These are phyloP conservation scores for Sugiyamaella neomexicana DNA, from an alignment of 1,139 yeast species.

Conservation along the genomic window DNA sequence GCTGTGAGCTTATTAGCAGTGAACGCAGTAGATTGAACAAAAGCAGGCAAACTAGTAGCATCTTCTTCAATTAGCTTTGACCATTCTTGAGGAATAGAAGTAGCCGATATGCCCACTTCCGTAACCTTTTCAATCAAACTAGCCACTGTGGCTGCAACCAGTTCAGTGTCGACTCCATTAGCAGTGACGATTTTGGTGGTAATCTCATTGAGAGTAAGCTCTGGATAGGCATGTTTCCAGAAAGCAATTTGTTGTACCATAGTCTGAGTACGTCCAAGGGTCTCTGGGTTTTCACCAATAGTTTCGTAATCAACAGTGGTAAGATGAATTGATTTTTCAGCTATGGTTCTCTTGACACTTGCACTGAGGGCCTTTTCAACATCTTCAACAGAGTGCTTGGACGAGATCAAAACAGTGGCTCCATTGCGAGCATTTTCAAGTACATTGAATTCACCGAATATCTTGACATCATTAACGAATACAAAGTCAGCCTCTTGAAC, in stretches of 20 bases:
- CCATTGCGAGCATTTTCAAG: constrained; percentile 58
- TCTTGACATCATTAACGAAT: constrained; percentile 57
- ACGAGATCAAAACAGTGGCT: constrained; percentile 56
- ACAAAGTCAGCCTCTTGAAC: constrained; percentile 63
- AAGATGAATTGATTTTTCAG: constrained; percentile 54
- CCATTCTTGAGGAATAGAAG: constrained; percentile 31
- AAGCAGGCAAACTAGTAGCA: constrained; percentile 42
- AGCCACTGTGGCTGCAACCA: constrained; percentile 78
- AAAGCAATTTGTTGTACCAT: constrained; percentile 78
- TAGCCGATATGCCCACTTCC: constrained; percentile 39
- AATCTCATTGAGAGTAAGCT: constrained; percentile 58
- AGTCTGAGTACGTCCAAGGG: constrained; percentile 72
- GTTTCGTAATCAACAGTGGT: constrained; percentile 38
- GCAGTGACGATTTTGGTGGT: constrained; percentile 81
- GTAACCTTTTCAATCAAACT: constrained; percentile 49
- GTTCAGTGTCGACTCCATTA: constrained; percentile 78
- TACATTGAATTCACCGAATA: constrained; percentile 61
- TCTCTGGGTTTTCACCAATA: constrained; percentile 48
- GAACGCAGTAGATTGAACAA: constrained; percentile 31
- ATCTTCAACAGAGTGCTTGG: constrained; percentile 46
- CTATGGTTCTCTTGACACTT: constrained; percentile 56
- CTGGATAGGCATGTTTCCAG: constrained; percentile 71
- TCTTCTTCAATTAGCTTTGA: constrained; percentile 29
- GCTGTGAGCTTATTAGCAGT: constrained; percentile 24
- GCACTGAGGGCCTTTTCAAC: constrained; percentile 54